These are phyloP conservation scores for Lotmaria passim DNA, from an alignment of 208 protist species.

Conservation along the genomic window DNA sequence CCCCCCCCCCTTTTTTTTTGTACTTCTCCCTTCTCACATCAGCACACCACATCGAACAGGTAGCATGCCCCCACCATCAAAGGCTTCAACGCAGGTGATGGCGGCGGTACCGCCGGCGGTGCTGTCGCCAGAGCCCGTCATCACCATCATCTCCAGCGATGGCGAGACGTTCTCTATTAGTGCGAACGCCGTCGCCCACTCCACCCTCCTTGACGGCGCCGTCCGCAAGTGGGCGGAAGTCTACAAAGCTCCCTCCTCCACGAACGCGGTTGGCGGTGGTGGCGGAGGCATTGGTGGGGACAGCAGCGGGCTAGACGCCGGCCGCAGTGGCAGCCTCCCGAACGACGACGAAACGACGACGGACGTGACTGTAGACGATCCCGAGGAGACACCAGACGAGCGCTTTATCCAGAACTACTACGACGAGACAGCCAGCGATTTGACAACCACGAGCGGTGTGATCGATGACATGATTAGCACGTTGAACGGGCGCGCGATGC, in stretches of 20 bases:
- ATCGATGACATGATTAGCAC: background rate
- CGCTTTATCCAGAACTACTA: conserved; percentile 29
- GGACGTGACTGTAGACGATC: conserved; percentile 18
- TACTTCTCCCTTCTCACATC: too few relatives aligned
- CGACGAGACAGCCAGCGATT: conserved; percentile 25
- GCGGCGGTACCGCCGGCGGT: background rate
- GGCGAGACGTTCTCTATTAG: conserved; percentile 54
- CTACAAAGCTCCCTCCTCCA: conserved; percentile 32
- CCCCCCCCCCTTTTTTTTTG: too few relatives aligned
- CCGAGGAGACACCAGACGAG: conserved; percentile 35
- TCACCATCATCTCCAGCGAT: conserved; percentile 70
- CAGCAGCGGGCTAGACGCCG: background rate
- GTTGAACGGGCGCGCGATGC: background rate
- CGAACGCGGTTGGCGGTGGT: background rate
- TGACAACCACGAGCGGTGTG: conserved; percentile 16
- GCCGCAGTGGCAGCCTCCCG: conserved; percentile 1
- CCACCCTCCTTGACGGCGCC: conserved; percentile 49
- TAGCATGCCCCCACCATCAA: too few relatives aligned
- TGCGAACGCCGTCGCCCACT: conserved; percentile 48
- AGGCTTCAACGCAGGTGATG: too few relatives aligned
- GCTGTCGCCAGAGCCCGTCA: conserved; percentile 25
- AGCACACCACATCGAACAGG: too few relatives aligned
- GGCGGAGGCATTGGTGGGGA: too few relatives aligned
- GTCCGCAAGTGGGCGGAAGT: conserved; percentile 52
- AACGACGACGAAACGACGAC: conserved; percentile 17